Base-by-base conservation (phyloP, 1,139 yeast genomes). In the Geotrichum macrosporum region DNA sequence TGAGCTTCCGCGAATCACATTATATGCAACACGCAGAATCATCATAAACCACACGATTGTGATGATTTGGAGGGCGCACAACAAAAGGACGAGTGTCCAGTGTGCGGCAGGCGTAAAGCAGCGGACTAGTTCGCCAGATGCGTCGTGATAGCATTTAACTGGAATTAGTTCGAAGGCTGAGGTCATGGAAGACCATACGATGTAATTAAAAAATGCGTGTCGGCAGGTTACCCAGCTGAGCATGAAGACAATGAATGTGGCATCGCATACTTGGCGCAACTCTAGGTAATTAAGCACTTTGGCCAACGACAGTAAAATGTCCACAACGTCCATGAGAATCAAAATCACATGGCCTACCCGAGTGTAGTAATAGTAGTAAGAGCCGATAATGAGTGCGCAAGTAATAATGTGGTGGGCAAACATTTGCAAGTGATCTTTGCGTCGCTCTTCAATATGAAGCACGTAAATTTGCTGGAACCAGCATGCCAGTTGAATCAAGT, bases 351-450 rank as follows among this genome's bases (percentile, higher is more conserved):
- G 86, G 26, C 96, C 96, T 50, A 86, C 77, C 38, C 88, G 74
- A 32, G 81, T 78, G 64, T 78, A 84, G 66, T 84, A 81, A 61
- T 78, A 81, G 59, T 73, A 73, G 64, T 87, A 88, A 1, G 94
- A 83, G 1, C 94, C 94, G 20, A 75, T 66, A 39, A 84, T 74
- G 50, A 88, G 73, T 26, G 72, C 59, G 58, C 81, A 75, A 1
- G 96, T 88, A 47, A 88, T 81, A 47, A 88, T 80, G 66, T 88
- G 96, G 64, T 88, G 96, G 44, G 82, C 71, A 60, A 87, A 78
- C 96, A 88, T 88, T 65, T 87, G 95, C 57, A 68, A 66, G 63
- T 85, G 81, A 63, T 88, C 96, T 63, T 86, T 86, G 56, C 96
- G 77, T 54, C 73, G 77, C 53, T 78, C 80, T 66, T 88, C 96